Evolutionary conservation across 176 grass and related monocot species (phyloP).

Genomic region (barley (Hordeum vulgare)): DNA sequence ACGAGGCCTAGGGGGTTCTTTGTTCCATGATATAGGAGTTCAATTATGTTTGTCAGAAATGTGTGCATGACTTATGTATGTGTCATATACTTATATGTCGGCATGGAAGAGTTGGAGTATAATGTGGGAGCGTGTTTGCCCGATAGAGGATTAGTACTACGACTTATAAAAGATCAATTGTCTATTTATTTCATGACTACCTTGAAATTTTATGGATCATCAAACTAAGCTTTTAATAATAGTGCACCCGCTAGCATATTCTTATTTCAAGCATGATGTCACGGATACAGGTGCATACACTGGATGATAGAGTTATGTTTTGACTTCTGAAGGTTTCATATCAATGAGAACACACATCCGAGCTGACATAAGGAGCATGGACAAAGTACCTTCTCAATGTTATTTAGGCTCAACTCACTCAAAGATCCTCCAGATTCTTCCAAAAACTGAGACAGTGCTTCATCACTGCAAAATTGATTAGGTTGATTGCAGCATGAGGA

Average conservation of each 20-base stretch:
- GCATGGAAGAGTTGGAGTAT: background rate
- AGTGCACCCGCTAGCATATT: background rate
- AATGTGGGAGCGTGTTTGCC: background rate
- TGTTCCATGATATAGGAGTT: background rate
- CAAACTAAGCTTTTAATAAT: background rate
- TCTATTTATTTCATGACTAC: background rate
- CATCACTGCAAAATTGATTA: constrained; percentile 53
- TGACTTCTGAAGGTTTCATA: background rate
- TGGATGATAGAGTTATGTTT: background rate
- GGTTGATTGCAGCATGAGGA: background rate
- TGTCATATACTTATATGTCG: background rate
- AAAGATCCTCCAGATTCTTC: constrained; percentile 75
- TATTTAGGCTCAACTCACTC: constrained; percentile 76
- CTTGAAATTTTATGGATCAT: background rate
- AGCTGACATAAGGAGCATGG: constrained; percentile 7
- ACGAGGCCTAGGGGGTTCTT: background rate
- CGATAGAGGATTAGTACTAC: background rate
- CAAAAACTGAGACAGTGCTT: constrained; percentile 70
- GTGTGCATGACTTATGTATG: background rate
- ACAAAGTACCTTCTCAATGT: constrained; percentile 60
- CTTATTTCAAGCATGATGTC: background rate
- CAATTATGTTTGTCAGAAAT: background rate
- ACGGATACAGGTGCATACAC: background rate
- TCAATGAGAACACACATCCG: background rate
- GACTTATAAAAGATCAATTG: background rate